phyloP scores from a whole-genome alignment of 495 filamentous ascomycete genomes.

The Xylaria nigripes region DNA sequence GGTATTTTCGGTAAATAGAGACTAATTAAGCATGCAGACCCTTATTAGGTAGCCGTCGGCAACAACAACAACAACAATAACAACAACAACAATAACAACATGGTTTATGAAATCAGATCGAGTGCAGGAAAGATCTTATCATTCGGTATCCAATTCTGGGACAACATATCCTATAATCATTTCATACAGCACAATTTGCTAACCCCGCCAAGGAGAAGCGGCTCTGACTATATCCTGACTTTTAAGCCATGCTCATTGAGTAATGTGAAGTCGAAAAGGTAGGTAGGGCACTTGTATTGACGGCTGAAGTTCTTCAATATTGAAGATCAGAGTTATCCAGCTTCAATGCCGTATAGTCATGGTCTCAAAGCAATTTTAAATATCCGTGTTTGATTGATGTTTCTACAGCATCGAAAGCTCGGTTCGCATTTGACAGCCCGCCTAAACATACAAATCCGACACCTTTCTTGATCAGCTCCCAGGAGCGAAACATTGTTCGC shows the following conservation, averaged over 20 bases:
- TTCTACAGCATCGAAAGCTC: background rate
- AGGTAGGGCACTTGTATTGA: too few relatives aligned
- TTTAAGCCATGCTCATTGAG: too few relatives aligned
- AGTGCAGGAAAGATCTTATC: background rate
- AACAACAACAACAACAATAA: background rate
- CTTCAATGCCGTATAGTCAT: background rate
- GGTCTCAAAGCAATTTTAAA: background rate
- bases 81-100: background rate
- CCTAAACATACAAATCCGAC: background rate
- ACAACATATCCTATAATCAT: too few relatives aligned
- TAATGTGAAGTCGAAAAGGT: too few relatives aligned
- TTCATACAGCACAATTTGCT: too few relatives aligned
- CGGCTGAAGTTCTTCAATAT: background rate
- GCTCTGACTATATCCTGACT: too few relatives aligned
- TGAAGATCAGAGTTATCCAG: background rate
- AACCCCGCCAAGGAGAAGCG: too few relatives aligned
- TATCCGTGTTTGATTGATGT: slow-evolving; percentile 3
- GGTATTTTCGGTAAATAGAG: too few relatives aligned
- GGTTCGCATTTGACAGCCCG: background rate
- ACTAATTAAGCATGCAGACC: background rate
- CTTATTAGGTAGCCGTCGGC: too few relatives aligned
- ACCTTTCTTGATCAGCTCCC: background rate
- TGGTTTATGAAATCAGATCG: background rate
- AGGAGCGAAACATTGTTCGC: background rate
- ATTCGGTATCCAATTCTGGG: too few relatives aligned